Base-by-base conservation (phyloP, 2,329 filamentous ascomycete genomes). In the Neofusicoccum ribis region DNA sequence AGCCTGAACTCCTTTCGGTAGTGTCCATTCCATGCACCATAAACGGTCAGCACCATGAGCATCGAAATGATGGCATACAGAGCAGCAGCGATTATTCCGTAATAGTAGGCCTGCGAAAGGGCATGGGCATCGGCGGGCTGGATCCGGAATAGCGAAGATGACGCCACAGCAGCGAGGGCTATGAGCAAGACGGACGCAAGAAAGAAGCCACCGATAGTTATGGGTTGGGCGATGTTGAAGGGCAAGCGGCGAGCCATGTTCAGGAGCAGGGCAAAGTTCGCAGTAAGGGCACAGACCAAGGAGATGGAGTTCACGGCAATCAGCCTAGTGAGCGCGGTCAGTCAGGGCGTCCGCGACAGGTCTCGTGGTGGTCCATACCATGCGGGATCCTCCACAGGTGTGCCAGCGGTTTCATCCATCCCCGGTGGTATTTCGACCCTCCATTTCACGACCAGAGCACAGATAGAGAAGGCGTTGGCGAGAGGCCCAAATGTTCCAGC, bases 121-220 rank as follows among this genome's bases (percentile, higher is more conserved):
- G 83, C 80, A 68, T 83, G 81, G 11, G 77, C 73, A 46, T 74
- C 65, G 14, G 75, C 75, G 0, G 81, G 78, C 20, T 76, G 74
- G 9, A 83, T 73, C 15, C 77, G 78, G 64, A 84, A 82, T 11
- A 78, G 68, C 2, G 76, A 73, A 7, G 80, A 78, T 0, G 80
- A 80, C 11, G 83, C 80, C 5, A 82, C 79, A 15, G 78, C 73
- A 3, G 86, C 79, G 9, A 87, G 79, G 3, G 78, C 79, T 34
- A 87, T 83, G 36, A 88, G 77, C 1, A 88, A 77, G 4, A 83
- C 67, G 0, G 84, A 84, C 12, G 85, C 80, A 2, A 85, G 69
- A 52, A 84, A 82, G 76, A 85, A 88, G n/a, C 85, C 85, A n/a
- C 82, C 70, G 39, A 88, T 86, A 0, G 85, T 87, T 49, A 88